A percentile compares a stretch with the other conserved stretches of the same genome.
phyloP scores from a whole-genome alignment of 257 asterid species.

The Solanum peruvianum region DNA sequence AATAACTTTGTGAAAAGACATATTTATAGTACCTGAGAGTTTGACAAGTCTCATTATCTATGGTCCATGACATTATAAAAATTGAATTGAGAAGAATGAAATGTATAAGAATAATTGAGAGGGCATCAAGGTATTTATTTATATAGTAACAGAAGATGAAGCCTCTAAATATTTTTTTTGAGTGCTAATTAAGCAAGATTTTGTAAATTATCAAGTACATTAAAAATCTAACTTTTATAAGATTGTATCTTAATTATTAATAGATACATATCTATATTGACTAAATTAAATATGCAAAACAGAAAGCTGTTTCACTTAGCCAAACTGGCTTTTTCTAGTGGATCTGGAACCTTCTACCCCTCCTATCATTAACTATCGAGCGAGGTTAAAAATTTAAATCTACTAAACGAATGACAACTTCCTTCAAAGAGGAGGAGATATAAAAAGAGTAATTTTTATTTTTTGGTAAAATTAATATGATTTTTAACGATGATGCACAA shows the following conservation, averaged over 20 bases:
- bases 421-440: not conserved
- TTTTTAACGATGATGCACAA: not conserved
- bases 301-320: not conserved
- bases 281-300: not conserved
- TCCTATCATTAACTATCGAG: too few species aligned
- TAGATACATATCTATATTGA: not conserved
- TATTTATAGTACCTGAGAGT: slow-evolving; percentile 17
- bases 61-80: slow-evolving; percentile 32
- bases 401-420: not conserved
- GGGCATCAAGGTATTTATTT: slow-evolving; percentile 36
- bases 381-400: not conserved
- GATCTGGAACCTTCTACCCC: not conserved
- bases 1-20: not conserved
- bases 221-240: not conserved
- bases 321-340: not conserved
- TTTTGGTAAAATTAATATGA: too few species aligned
- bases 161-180: not conserved
- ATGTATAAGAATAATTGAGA: not conserved
- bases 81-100: not conserved
- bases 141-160: slow-evolving; percentile 5
- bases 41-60: slow-evolving; percentile 42
- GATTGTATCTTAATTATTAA: not conserved
- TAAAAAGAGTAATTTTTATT: too few species aligned
- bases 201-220: not conserved
- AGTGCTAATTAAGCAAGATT: not conserved